These are phyloP conservation scores for Pseudogymnoascus sp. DNA, from an alignment of 2,329 filamentous ascomycete species.

Conservation along the genomic window DNA sequence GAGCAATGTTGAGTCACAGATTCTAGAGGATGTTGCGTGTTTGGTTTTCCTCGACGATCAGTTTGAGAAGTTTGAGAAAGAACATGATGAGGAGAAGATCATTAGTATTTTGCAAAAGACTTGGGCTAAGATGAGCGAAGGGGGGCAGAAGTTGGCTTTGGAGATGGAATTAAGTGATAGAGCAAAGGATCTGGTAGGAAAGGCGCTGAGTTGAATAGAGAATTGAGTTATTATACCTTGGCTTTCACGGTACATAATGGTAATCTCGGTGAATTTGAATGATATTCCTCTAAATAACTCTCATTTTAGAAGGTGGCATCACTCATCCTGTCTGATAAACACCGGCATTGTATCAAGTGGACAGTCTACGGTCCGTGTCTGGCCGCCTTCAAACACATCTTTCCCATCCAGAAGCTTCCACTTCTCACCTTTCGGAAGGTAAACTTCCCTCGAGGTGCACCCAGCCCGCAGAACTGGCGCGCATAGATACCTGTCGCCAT, in stretches of 20 bases:
- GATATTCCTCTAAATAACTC: too few species aligned
- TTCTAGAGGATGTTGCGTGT: constrained; percentile 78
- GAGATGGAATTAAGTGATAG: constrained; percentile 57
- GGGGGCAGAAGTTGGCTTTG: constrained; percentile 57
- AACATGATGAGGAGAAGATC: constrained; percentile 71
- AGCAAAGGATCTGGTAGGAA: constrained; percentile 54
- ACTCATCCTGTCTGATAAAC: constrained; percentile 26
- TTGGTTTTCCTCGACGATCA: constrained; percentile 83
- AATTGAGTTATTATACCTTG: background rate
- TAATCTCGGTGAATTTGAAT: background rate
- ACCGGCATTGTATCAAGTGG: constrained; percentile 43
- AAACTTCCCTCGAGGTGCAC: constrained; percentile 38
- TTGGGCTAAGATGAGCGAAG: constrained; percentile 66
- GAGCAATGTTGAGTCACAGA: constrained; percentile 60
- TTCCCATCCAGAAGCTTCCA: constrained; percentile 37
- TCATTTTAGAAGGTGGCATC: background rate
- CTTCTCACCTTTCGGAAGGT: constrained; percentile 42
- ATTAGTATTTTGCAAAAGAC: constrained; percentile 64
- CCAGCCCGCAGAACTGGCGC: constrained; percentile 48
- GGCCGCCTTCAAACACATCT: constrained; percentile 32
- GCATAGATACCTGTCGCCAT: constrained; percentile 51
- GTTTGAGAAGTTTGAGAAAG: constrained; percentile 69
- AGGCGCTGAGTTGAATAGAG: constrained; percentile 41
- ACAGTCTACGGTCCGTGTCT: constrained; percentile 34
- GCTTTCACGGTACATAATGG: background rate